Conservation (phyloP, 176 grass and related monocot genomes). For the Carex pumila region DNA sequence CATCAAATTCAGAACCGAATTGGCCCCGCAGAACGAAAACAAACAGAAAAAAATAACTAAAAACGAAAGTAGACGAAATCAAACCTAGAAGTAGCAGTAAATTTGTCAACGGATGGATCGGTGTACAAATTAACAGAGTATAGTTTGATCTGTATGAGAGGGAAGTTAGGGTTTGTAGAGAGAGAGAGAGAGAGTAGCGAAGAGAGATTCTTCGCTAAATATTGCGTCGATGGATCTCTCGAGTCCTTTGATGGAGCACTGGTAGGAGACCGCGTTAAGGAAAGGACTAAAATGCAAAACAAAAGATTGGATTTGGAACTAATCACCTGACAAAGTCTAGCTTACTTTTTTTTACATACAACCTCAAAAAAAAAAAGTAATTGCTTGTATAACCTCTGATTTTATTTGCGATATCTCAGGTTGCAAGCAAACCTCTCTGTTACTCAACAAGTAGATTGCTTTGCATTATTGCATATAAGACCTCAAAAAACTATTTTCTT, state of each 20-base stretch:
- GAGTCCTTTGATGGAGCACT: neutral
- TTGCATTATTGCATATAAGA: too few relatives aligned
- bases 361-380: neutral
- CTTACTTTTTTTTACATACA: neutral
- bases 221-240: neutral
- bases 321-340: too few relatives aligned
- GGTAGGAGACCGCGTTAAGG: constrained; percentile 11
- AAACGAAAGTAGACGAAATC: neutral
- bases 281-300: constrained; percentile 14
- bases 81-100: constrained; percentile 8
- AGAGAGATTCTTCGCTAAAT: constrained; percentile 12
- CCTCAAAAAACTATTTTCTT: too few relatives aligned
- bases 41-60: neutral
- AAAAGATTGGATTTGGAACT: neutral
- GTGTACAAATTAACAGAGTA: neutral
- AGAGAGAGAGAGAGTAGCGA: constrained; percentile 1
- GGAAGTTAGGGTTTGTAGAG: constrained; percentile 7
- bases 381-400: neutral
- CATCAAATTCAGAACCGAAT: constrained; percentile 11
- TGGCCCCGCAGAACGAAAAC: neutral
- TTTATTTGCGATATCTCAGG: neutral
- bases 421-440: neutral
- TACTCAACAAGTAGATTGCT: neutral
- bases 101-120: constrained; percentile 1
- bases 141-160: neutral